Conservation (phyloP, 2,329 filamentous ascomycete species). For the Nemania bipapillata region DNA sequence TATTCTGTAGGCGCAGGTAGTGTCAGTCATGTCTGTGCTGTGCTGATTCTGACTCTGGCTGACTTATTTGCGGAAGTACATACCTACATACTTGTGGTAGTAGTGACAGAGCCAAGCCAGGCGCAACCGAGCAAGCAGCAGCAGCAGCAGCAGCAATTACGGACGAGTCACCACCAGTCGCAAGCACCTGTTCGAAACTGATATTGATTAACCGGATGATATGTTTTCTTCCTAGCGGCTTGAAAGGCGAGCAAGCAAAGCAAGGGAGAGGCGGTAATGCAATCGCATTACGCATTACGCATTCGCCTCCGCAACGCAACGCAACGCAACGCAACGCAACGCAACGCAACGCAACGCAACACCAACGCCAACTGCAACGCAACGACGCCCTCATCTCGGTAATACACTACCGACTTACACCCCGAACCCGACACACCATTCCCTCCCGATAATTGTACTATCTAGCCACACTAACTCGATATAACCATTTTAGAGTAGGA, state of each 20-base stretch:
- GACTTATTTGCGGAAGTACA: too few relatives aligned
- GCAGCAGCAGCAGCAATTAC: conserved; percentile 15
- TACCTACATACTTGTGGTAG: too few relatives aligned
- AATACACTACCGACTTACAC: conserved; percentile 3
- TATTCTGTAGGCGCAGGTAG: background rate
- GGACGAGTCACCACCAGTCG: conserved; percentile 17
- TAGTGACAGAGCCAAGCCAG: conserved; percentile 1
- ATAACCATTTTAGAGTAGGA: conserved; percentile 1
- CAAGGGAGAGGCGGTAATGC: conserved; percentile 14
- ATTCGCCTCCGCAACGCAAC: background rate
- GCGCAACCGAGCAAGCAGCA: background rate
- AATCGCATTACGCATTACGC: conserved; percentile 3
- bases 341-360: background rate
- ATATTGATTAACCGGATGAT: conserved; percentile 1
- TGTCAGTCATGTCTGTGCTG: conserved; percentile 5
- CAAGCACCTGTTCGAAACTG: background rate
- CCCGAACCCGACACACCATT: background rate
- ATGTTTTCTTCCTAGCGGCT: too few relatives aligned
- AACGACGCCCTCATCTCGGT: conserved; percentile 10
- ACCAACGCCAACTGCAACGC: too few relatives aligned
- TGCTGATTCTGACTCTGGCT: conserved; percentile 4
- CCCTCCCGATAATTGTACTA: background rate
- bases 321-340: background rate
- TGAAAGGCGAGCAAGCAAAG: background rate
- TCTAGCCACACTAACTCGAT: background rate